These are phyloP conservation scores for Coelastrella sp. DNA, from an alignment of 139 green algal species.

Conservation along the genomic window DNA sequence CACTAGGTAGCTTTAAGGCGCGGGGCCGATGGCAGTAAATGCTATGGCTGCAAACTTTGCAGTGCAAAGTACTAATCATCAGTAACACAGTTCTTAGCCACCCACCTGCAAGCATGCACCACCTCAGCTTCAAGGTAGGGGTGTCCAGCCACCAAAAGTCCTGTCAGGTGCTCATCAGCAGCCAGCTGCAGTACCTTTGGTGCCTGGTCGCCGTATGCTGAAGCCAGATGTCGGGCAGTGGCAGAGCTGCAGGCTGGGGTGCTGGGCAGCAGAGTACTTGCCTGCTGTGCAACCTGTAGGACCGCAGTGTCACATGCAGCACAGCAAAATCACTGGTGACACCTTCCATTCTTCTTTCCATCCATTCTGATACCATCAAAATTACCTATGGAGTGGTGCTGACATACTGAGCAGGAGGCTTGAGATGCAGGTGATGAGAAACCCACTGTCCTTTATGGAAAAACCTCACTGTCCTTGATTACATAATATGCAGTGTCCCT, in stretches of 20 bases:
- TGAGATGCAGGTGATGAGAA: not conserved
- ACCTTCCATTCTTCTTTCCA: too few relatives aligned
- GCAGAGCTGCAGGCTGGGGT: constrained; percentile 77
- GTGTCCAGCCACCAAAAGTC: constrained; percentile 86
- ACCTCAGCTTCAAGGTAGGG: constrained; percentile 97
- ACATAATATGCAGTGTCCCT: too few relatives aligned
- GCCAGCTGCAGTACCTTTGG: constrained; percentile 77
- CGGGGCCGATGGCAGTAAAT: too few relatives aligned
- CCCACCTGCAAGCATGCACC: constrained; percentile 40
- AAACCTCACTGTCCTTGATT: too few relatives aligned
- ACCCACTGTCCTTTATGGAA: too few relatives aligned
- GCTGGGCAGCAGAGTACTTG: not conserved
- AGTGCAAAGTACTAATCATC: too few relatives aligned
- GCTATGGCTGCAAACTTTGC: too few relatives aligned
- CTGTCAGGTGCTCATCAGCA: constrained; percentile 79
- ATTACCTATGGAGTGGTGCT: not conserved
- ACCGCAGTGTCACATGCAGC: not conserved
- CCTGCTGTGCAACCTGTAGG: constrained; percentile 47
- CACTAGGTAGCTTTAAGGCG: too few relatives aligned
- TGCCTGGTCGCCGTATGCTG: constrained; percentile 90
- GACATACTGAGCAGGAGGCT: not conserved
- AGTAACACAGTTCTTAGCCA: not conserved
- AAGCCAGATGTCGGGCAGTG: constrained; percentile 76
- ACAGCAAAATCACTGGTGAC: too few relatives aligned
- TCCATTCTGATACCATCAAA: not conserved